Evolutionary conservation across 2,329 filamentous ascomycete species (phyloP).

Genomic region (Pseudonectria buxi): DNA sequence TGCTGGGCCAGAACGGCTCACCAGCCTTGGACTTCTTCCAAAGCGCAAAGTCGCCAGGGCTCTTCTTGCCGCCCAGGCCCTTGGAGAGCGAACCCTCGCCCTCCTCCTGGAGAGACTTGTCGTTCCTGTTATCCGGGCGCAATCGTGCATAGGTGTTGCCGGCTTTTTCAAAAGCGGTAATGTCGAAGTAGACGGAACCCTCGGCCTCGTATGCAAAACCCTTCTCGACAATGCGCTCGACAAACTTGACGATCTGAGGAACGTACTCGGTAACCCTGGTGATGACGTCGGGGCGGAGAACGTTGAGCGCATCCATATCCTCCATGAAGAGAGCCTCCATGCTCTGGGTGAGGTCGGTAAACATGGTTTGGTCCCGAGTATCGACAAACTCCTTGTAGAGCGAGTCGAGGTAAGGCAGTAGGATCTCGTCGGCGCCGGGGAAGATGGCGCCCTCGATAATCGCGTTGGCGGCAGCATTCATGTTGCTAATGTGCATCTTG

Average conservation of each 20-base stretch:
- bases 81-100: constrained; percentile 77
- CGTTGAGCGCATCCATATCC: constrained; percentile 83
- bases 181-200: constrained; percentile 93
- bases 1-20: constrained; percentile 83
- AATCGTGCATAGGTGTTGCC: constrained; percentile 82
- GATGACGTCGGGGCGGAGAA: constrained; percentile 71
- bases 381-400: constrained; percentile 57
- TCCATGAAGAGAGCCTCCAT: constrained; percentile 85
- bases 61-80: constrained; percentile 59
- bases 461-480: constrained; percentile 43
- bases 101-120: constrained; percentile 77
- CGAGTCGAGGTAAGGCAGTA: constrained; percentile 77
- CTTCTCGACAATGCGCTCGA: constrained; percentile 75
- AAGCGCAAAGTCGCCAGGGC: constrained; percentile 77
- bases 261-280: constrained; percentile 93
- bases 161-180: constrained; percentile 72
- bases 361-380: constrained; percentile 62
- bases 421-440: constrained; percentile 54
- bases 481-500: constrained; percentile 77
- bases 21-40: constrained; percentile 92
- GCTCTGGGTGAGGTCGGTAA: constrained; percentile 76
- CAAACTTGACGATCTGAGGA: constrained; percentile 77
- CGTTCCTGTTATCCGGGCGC: constrained; percentile 76
- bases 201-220: constrained; percentile 77
- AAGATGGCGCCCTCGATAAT: constrained; percentile 45